Evolutionary conservation across 1,284 basidiomycete genomes (phyloP).

Genomic region (Rhodofomes roseus): DNA sequence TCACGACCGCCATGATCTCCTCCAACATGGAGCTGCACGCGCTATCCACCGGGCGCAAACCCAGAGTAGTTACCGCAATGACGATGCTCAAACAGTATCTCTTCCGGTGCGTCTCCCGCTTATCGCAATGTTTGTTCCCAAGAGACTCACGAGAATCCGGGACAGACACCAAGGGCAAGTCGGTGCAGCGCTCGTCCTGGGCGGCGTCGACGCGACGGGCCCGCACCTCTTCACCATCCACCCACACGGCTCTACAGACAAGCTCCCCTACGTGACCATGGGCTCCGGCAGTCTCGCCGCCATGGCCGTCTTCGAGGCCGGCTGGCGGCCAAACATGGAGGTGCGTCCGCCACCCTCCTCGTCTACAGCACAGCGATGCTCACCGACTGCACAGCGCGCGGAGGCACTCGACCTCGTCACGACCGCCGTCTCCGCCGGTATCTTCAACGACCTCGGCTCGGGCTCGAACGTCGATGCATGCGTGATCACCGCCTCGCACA

Average conservation of each 20-base stretch:
- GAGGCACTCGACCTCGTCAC: conserved; percentile 86
- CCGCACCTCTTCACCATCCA: conserved; percentile 95
- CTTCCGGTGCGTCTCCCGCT: conserved; percentile 52
- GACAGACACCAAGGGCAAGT: conserved; percentile 89
- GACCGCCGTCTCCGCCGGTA: conserved; percentile 89
- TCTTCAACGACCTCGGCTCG: conserved; percentile 99
- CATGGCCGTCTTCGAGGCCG: conserved; percentile 96
- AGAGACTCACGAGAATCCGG: background rate
- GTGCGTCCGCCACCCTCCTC: conserved; percentile 37
- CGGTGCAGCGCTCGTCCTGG: conserved; percentile 96
- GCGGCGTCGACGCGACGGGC: conserved; percentile 91
- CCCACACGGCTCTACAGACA: conserved; percentile 98
- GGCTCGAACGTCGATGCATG: conserved; percentile 98
- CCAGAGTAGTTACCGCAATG: conserved; percentile 95
- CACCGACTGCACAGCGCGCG: conserved; percentile 49
- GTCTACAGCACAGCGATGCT: conserved; percentile 1
- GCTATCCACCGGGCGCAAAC: conserved; percentile 82
- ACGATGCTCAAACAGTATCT: conserved; percentile 94
- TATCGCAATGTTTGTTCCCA: conserved; percentile 8
- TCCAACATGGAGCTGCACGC: conserved; percentile 91
- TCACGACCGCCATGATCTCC: conserved; percentile 89
- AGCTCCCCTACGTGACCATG: conserved; percentile 99
- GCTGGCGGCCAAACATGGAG: conserved; percentile 83
- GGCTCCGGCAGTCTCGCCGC: conserved; percentile 94
- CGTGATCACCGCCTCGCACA: conserved; percentile 81